Conservation (phyloP, 2,329 filamentous ascomycete species). For the Ophiostoma quercus region DNA sequence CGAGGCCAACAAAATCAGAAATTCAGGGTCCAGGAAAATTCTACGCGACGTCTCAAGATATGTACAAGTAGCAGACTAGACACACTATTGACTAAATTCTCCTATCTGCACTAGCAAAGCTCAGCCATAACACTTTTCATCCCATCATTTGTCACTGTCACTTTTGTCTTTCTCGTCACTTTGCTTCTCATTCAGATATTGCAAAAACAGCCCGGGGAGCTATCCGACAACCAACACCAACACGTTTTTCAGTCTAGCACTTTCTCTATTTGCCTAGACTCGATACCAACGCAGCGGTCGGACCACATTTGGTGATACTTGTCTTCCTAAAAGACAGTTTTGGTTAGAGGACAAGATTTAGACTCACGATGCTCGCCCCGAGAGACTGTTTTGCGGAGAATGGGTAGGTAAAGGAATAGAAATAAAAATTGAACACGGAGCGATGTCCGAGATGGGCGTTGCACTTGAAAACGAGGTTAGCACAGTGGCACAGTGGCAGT, state of each 20-base stretch:
- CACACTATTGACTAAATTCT: not conserved
- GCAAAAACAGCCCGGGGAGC: not conserved
- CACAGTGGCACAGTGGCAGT: not conserved
- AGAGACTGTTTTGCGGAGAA: not conserved
- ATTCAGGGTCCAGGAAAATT: not conserved
- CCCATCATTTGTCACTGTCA: not conserved
- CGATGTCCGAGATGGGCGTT: not conserved
- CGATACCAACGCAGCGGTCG: not conserved
- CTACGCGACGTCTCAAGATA: conserved; percentile 10
- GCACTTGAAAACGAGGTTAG: not conserved
- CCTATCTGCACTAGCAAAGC: not conserved
- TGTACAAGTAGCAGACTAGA: not conserved
- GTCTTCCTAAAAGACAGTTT: not conserved
- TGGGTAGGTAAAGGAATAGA: not conserved
- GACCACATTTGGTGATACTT: conserved; percentile 1
- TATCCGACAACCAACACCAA: not conserved
- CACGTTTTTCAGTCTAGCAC: not conserved
- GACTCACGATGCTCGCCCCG: not conserved
- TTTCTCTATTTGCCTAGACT: not conserved
- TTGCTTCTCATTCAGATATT: not conserved
- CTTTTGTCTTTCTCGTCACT: not conserved
- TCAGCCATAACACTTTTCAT: not conserved
- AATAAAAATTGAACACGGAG: not conserved
- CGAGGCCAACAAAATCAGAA: not conserved
- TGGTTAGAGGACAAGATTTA: not conserved